Evolutionary conservation across 768 basidiomycete species (phyloP), one percentile per base, ranked within the genome.

Genomic region (Lactarius quietus): DNA sequence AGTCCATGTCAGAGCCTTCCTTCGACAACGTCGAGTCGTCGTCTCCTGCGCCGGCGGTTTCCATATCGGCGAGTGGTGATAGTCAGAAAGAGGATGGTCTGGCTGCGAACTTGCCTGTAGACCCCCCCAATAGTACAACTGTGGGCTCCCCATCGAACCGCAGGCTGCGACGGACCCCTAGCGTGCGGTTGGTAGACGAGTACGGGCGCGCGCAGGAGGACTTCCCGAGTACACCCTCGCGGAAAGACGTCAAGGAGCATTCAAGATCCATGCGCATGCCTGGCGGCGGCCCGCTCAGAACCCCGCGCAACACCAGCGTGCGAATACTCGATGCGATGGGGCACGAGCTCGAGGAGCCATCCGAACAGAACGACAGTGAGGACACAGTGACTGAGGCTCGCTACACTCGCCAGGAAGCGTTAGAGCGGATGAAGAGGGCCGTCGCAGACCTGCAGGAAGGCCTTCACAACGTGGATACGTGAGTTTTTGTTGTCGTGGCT

Each of bases 291-390:
- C 48, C 72, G 8, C 70, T 69, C 54, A 54, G 59, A 31, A 71
- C 57, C 10, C 68, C 74, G 58, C 73, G 74, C 12, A 81, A 69
- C 59, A 80, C 73, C 69, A 82, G 78, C 66, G 78, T 90, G 57
- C 82, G 87, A 51, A 76, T 90, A 38, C 81, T 89, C 48, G 89
- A 92, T 72, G 86, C 86, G 6, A 85, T 88, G 83, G 89, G 88
- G 9, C 81, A 78, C 59, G 84, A 86, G 69, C 77, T 88, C 18
- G 79, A 81, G 60, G 78, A 77, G 48, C 43, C 56, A 20, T 72
- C 68, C 18, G 66, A 64, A 36, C 62, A 68, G 23, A 66, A 63
- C 29, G 70, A 72, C 36, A 72, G 72, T 26, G 70, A 72, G 9
- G 67, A 69, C 52, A 53, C 68, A 9, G 38, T 65, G 35, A 67